phyloP scores from a whole-genome alignment of 2,329 filamentous ascomycete species.

The Setomelanomma holmii region DNA sequence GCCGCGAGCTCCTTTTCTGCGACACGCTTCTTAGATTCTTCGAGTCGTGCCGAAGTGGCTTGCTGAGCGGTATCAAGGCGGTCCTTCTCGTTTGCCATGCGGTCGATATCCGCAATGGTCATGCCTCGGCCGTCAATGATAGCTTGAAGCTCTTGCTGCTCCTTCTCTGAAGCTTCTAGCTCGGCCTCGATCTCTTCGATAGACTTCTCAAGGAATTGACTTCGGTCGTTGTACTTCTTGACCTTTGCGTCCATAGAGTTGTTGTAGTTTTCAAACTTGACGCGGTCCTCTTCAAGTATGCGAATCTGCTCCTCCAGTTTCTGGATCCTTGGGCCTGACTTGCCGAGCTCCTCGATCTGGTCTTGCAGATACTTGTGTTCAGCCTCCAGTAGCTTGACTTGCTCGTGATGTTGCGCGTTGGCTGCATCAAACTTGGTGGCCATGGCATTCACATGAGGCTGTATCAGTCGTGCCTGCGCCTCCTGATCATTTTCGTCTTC shows the following conservation, averaged over 20 bases:
- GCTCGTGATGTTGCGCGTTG: constrained; percentile 83
- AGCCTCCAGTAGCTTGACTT: constrained; percentile 83
- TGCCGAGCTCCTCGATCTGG: constrained; percentile 89
- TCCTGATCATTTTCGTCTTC: constrained; percentile 79
- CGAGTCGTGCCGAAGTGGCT: constrained; percentile 74
- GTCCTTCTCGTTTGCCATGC: constrained; percentile 95
- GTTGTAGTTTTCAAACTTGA: constrained; percentile 97
- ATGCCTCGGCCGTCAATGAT: constrained; percentile 92
- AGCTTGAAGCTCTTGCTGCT: constrained; percentile 79
- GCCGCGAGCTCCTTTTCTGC: constrained; percentile 89
- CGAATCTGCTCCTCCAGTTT: constrained; percentile 89
- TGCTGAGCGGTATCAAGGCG: constrained; percentile 90
- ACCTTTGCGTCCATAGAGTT: constrained; percentile 81
- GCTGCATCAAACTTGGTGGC: constrained; percentile 83
- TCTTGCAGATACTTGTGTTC: constrained; percentile 82
- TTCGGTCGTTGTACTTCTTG: constrained; percentile 84
- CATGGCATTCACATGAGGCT: constrained; percentile 88
- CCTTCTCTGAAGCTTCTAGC: constrained; percentile 80
- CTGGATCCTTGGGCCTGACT: constrained; percentile 81
- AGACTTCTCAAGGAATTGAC: constrained; percentile 83
- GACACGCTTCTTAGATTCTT: constrained; percentile 84
- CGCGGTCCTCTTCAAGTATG: constrained; percentile 91
- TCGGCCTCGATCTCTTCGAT: constrained; percentile 85
- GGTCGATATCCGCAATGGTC: constrained; percentile 97
- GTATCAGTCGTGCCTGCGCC: constrained; percentile 70